Base-by-base conservation (phyloP, 345 rosid species). In the Gossypium rotundifolium region DNA sequence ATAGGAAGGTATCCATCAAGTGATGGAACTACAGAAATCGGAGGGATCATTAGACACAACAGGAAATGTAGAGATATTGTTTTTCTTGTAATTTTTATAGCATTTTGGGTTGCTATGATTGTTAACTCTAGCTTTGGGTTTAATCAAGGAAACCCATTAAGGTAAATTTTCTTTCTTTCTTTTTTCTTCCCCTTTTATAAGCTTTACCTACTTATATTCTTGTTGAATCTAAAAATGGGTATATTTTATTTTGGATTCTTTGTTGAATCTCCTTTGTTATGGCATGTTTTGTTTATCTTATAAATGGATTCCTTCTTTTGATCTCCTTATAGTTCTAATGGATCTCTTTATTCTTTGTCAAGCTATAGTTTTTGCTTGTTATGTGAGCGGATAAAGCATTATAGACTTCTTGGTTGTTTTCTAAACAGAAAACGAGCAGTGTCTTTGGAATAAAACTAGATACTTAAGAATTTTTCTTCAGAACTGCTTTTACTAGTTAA, bases 51-150 rank as follows among this genome's bases (percentile, higher is more conserved):
- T 59, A 88, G 82, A 62, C 98, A 86, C 85, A 91, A 90, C 80
- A 88, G 98, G 87, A 93, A 93, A 79, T 95, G 98, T 75, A 85
- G 96, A 84, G 98, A 95, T 83, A 76, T 95, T 76, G 87, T 85
- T 10, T 90, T 95, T 83, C 96, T 93, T 38, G 80, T 93, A 67
- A 70, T 95, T 74, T 95, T 93, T 75, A 83, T 91, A 42, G 92
- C 94, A 45, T 95, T 93, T 82, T 95, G 99, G 99, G 83, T 95
- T 79, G 93, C 98, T 29, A 90, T 95, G 99, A 87, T 93, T 88
- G 98, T 93, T 25, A 93, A 95, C 84, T 91, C 98, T 52, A 95
- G 99, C 91, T 95, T 95, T 79, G 99, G 97, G 58, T 95, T 95
- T 79, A 90, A 95, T 86, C 80, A 87, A 84, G 98, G 99, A 57